Evolutionary conservation across 768 basidiomycete species (phyloP).

Genomic region (Mycena chlorophos): DNA sequence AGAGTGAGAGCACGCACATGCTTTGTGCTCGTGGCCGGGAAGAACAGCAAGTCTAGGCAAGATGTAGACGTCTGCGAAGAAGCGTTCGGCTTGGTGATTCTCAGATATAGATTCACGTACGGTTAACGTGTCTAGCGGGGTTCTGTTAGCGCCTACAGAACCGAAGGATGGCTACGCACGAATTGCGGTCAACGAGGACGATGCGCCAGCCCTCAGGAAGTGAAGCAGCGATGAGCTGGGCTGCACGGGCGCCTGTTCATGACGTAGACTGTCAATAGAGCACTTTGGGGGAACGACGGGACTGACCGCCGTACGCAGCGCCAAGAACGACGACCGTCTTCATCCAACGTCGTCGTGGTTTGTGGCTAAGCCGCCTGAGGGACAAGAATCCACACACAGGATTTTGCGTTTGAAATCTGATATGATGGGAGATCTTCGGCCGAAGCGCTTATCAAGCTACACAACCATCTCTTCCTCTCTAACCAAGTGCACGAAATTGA

Average conservation of each 20-base stretch:
- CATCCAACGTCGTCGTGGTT: no score
- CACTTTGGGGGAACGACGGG: not conserved
- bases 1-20: slow-evolving; percentile 40
- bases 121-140: slow-evolving; percentile 46
- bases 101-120: slow-evolving; percentile 27
- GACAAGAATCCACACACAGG: not conserved
- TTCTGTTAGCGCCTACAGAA: not conserved
- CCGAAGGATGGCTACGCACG: slow-evolving; percentile 33
- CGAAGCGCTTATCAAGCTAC: not conserved
- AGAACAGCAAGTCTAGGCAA: slow-evolving; percentile 59
- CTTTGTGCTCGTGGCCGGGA: slow-evolving; percentile 64
- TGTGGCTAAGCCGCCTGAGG: no score
- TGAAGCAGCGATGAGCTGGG: slow-evolving; percentile 47
- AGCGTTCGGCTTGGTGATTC: not conserved
- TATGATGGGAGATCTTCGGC: not conserved
- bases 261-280: not conserved
- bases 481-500: slow-evolving; percentile 12
- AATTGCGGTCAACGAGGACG: slow-evolving; percentile 60
- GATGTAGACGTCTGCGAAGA: slow-evolving; percentile 50
- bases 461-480: no score
- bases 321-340: slow-evolving; percentile 40
- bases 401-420: not conserved
- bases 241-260: slow-evolving; percentile 46
- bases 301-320: slow-evolving; percentile 31
- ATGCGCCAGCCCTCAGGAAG: slow-evolving; percentile 56